Conservation (phyloP, 129 eudicot species). For the Tagetes erecta region DNA sequence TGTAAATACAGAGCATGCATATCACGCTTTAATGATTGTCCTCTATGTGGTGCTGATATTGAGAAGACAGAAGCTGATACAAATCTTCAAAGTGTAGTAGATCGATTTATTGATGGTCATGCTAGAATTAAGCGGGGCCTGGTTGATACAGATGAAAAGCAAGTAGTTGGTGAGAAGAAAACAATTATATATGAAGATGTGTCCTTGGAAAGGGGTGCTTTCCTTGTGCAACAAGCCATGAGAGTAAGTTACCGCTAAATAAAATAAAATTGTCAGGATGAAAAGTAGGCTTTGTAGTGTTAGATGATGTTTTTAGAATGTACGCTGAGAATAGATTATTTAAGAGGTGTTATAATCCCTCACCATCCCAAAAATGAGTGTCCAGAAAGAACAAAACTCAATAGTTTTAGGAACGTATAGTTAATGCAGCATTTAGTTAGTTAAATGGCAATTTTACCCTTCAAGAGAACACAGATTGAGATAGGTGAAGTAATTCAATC, state of each 20-base stretch:
- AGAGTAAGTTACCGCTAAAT: constrained; percentile 55
- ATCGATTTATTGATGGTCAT: constrained; percentile 95
- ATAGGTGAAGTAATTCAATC: neutral
- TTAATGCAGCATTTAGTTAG: neutral
- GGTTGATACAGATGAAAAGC: constrained; percentile 55
- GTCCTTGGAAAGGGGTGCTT: constrained; percentile 90
- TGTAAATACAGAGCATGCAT: constrained; percentile 61
- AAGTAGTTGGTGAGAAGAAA: constrained; percentile 56
- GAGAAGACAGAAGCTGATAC: constrained; percentile 80
- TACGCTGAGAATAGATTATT: neutral
- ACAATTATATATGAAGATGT: constrained; percentile 88
- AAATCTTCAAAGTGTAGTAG: constrained; percentile 82
- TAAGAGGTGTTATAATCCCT: neutral
- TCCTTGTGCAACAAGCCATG: constrained; percentile 97
- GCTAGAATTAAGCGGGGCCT: constrained; percentile 86
- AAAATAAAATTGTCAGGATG: constrained; percentile 17
- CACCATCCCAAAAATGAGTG: neutral
- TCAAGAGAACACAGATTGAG: neutral
- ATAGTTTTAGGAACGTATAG: neutral
- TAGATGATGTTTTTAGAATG: neutral
- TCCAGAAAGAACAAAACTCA: neutral
- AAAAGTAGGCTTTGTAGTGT: neutral
- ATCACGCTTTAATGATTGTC: constrained; percentile 85
- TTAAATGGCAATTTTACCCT: neutral
- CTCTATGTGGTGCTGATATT: constrained; percentile 95